Conservation (phyloP, 192 early-diverging fungal species). For the Coemansia sp. region DNA sequence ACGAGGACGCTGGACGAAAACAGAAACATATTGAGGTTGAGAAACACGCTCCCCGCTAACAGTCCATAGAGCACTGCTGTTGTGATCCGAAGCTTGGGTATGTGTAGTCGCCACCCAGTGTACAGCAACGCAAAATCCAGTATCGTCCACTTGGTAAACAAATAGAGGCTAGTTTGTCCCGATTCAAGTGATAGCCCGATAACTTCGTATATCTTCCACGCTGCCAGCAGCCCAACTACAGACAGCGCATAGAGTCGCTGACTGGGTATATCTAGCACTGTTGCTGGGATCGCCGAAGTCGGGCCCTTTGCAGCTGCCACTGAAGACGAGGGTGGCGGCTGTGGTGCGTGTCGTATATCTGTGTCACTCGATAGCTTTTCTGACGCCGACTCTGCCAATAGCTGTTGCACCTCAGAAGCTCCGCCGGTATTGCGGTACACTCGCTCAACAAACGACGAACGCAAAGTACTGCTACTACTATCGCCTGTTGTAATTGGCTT, state of each 20-base stretch:
- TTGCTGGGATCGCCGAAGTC: slow-evolving; percentile 39
- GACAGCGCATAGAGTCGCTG: slow-evolving; percentile 48
- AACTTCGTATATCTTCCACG: slow-evolving; percentile 49
- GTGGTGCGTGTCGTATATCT: slow-evolving; percentile 5
- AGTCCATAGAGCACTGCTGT: slow-evolving; percentile 17
- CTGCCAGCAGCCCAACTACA: slow-evolving; percentile 18
- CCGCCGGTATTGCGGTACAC: slow-evolving; percentile 42
- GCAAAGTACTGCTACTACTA: neutral
- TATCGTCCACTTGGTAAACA: slow-evolving; percentile 50
- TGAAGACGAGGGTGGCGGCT: neutral
- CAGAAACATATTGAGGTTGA: slow-evolving; percentile 47
- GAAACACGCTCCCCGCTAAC: slow-evolving; percentile 17
- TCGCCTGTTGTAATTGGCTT: neutral
- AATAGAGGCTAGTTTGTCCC: slow-evolving; percentile 23
- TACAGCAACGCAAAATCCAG: slow-evolving; percentile 38
- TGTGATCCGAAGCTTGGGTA: slow-evolving; percentile 28
- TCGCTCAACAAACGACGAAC: slow-evolving; percentile 47
- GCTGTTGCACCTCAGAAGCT: neutral
- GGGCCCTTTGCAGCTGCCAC: slow-evolving; percentile 3
- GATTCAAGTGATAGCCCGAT: slow-evolving; percentile 16
- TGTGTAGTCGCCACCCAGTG: slow-evolving; percentile 30
- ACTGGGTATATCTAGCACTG: slow-evolving; percentile 41
- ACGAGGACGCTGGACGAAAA: slow-evolving; percentile 41
- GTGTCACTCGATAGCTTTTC: slow-evolving; percentile 1
- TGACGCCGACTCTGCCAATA: neutral